Evolutionary conservation across 805 yeast species (phyloP).

Genomic region (Teunomyces tritomae): DNA sequence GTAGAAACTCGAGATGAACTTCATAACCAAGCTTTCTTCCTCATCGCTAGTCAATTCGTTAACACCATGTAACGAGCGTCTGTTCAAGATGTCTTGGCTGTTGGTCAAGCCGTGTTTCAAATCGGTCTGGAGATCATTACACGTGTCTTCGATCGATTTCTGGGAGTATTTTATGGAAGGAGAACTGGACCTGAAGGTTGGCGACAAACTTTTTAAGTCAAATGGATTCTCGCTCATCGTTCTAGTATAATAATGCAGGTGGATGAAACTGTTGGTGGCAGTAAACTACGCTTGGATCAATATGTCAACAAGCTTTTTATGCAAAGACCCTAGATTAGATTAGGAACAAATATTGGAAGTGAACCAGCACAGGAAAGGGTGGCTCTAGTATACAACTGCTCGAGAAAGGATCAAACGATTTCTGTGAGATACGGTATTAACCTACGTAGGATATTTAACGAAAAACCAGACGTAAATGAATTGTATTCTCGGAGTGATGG

Average conservation of each 20-base stretch:
- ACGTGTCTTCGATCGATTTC: slow-evolving; percentile 64
- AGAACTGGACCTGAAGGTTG: slow-evolving; percentile 27
- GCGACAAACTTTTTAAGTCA: slow-evolving; percentile 18
- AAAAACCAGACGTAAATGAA: not conserved
- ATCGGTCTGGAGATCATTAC: slow-evolving; percentile 61
- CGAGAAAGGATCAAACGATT: not conserved
- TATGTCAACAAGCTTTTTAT: not conserved
- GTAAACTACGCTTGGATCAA: not conserved
- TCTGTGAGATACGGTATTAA: not conserved
- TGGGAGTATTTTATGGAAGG: slow-evolving; percentile 68
- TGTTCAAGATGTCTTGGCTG: slow-evolving; percentile 64
- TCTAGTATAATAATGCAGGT: not conserved
- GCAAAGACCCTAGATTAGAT: not conserved
- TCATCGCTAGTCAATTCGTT: slow-evolving; percentile 80
- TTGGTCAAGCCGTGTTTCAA: slow-evolving; percentile 57
- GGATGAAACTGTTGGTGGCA: not conserved
- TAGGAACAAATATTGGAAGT: too few relatives aligned
- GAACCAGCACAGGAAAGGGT: too few relatives aligned
- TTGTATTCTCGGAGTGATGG: not conserved
- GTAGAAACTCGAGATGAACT: slow-evolving; percentile 76
- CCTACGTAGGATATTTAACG: not conserved
- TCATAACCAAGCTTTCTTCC: slow-evolving; percentile 67
- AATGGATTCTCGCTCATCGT: slow-evolving; percentile 44
- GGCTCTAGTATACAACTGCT: not conserved
- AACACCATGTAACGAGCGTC: slow-evolving; percentile 74